Base-by-base conservation (phyloP, 2,329 filamentous ascomycete species). In the Scortechinia acanthostroma region DNA sequence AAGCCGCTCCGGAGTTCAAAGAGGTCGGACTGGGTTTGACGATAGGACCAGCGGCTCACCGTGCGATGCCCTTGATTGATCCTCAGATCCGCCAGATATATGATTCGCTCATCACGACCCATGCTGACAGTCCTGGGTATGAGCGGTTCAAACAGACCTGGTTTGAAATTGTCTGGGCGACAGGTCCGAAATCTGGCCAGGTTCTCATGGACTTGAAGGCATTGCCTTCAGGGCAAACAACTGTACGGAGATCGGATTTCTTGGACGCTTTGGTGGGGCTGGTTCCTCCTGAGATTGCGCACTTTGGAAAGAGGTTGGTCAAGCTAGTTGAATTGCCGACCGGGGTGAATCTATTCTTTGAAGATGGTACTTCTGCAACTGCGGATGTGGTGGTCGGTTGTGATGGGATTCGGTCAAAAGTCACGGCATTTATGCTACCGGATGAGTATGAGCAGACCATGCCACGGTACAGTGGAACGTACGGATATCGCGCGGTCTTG, bases 341-440 rank as follows among this genome's bases (percentile, higher is more conserved):
- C 3, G 51, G 50, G 0, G 46, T 57, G 14, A 6, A 45, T 3
- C 40, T 61, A 43, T 21, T 21, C 2, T 65, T 65, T 45, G 53
- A 56, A 19, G 61, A 65, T 50, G 60, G 60, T 10, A 19, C 6
- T 15, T 10, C 10, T 2, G 58, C 52, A 0, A 17, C 2, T 1
- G 60, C 59, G 0, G 57, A 61, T 45, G 54, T 58, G 1, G 59
- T 64, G 6, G 47, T 65, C 42, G 62, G 62, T 1, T 62, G 59
- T 43, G 62, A 65, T 50, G 62, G 62, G 1, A 61, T 65, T 16
- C 51, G 54, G 21, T 61, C 58, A 0, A 48, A 42, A 19, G 57
- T 59, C 1, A 58, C 58, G 42, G 54, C 35, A 13, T 15, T 50
- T 3, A 46, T 65, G 22, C 40, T 61, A 1, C 51, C 53, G 1